Conservation (phyloP, 2,329 filamentous ascomycete species). For the Tolypocladium pustulatum region DNA sequence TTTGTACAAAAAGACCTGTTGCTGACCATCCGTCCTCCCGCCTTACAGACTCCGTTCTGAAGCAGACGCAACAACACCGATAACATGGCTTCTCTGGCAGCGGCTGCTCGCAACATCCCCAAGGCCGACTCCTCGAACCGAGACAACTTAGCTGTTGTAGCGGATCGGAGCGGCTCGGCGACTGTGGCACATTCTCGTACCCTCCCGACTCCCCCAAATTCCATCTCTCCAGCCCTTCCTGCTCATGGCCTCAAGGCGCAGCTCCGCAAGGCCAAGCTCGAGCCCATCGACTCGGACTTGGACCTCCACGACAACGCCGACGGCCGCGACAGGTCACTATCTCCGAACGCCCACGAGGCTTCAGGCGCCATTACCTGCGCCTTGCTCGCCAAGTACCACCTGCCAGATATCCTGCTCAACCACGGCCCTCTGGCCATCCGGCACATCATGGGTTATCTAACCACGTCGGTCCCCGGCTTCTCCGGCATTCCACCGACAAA, state of each 20-base stretch:
- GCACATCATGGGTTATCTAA: conserved; percentile 90
- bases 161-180: conserved; percentile 51
- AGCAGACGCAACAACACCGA: conserved; percentile 25
- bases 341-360: conserved; percentile 50
- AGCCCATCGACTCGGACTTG: conserved; percentile 73
- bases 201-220: conserved; percentile 88
- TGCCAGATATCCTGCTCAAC: conserved; percentile 80
- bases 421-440: conserved; percentile 90
- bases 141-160: conserved; percentile 67
- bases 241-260: conserved; percentile 70
- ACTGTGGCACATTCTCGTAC: conserved; percentile 49
- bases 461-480: conserved; percentile 86
- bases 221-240: conserved; percentile 79
- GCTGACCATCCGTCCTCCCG: neutral
- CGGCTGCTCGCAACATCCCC: conserved; percentile 58
- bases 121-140: conserved; percentile 44
- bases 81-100: conserved; percentile 55
- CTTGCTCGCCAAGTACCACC: conserved; percentile 79
- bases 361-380: conserved; percentile 73
- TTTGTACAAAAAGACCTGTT: neutral
- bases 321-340: conserved; percentile 25
- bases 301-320: conserved; percentile 59
- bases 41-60: conserved; percentile 31
- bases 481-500: conserved; percentile 81
- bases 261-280: conserved; percentile 47